Base-by-base conservation (phyloP, 83 land plant species). In the Picea abies region DNA sequence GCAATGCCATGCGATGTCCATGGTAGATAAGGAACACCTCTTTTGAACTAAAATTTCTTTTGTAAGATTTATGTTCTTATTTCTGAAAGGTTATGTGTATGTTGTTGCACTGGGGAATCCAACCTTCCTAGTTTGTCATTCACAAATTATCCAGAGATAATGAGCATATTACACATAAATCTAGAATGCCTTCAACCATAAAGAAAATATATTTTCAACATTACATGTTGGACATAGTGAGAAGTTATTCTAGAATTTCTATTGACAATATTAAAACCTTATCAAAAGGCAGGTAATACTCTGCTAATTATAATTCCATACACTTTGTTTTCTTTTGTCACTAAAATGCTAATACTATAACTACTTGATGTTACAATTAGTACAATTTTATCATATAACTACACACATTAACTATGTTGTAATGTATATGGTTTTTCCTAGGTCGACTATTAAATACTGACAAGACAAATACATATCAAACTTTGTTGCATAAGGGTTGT, bases 61-160 rank as follows among this genome's bases (percentile, higher is more conserved):
- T 2, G 3, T 58, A 20, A 25, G 58, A 22, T 41, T 73, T 10
- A 22, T 73, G 56, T 22, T 73, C 22, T 35, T 20, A 22, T 73
- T 41, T 73, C 56, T 73, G 29, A 32, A 90, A 97, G 99, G 98
- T 94, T 78, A 81, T 97, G 76, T 89, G 97, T 15, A 90, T 97
- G 93, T 89, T 97, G 39, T 87, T 97, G 79, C 99, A 97, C 76
- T 85, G 91, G 78, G 99, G 99, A 60, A 94, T 97, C 61, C 89
- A 93, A 66, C 92, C 99, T 63, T 89, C 94, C 20, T 97, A 98
- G 99, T 95, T 95, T 80, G 82, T 84, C 60, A 78, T 84, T 58
- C 63, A 44, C 12, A 80, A 84, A 70, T 68, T 86, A 77, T 47
- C 78, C 16, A 78, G 60, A 52, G 82, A 86, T 49, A 87, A 79